Evolutionary conservation across 257 asterid species (phyloP).

Genomic region (Linderniella brevidens): DNA sequence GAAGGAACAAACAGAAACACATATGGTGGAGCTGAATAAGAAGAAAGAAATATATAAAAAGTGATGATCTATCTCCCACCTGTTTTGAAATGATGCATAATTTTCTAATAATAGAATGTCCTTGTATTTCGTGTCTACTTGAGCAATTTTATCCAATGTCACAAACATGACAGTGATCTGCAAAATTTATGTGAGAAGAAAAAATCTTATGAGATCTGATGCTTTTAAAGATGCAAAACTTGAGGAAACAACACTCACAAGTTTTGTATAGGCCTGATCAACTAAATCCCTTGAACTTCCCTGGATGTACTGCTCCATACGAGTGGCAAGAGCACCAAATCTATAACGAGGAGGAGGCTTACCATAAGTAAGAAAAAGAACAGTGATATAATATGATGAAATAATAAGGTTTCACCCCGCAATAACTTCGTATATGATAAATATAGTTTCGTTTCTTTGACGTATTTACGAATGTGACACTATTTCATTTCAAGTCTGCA

Average conservation of each 20-base stretch:
- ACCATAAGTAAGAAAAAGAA: constrained; percentile 5
- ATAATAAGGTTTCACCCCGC: too few relatives aligned
- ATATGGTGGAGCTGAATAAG: background rate
- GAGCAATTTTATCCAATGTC: constrained; percentile 88
- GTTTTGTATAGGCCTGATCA: constrained; percentile 87
- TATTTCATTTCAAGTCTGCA: constrained; percentile 6
- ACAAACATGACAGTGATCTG: constrained; percentile 97
- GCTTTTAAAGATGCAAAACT: background rate
- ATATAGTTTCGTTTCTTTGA: too few relatives aligned
- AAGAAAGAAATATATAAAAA: background rate
- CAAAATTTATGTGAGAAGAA: constrained; percentile 7
- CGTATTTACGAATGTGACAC: background rate
- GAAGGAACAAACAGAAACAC: constrained; percentile 10
- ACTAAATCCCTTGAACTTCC: constrained; percentile 98
- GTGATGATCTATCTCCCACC: constrained; percentile 50
- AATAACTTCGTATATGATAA: too few relatives aligned
- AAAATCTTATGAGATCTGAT: too few relatives aligned
- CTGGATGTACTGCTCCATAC: constrained; percentile 98
- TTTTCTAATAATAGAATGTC: constrained; percentile 85
- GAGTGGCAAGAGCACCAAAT: constrained; percentile 86
- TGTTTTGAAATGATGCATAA: constrained; percentile 96
- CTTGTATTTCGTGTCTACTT: constrained; percentile 61
- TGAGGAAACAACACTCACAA: constrained; percentile 37
- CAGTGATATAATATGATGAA: background rate
- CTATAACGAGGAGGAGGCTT: constrained; percentile 21